These are phyloP conservation scores for Daldinia vernicosa DNA, from an alignment of 495 filamentous ascomycete species.

Conservation along the genomic window DNA sequence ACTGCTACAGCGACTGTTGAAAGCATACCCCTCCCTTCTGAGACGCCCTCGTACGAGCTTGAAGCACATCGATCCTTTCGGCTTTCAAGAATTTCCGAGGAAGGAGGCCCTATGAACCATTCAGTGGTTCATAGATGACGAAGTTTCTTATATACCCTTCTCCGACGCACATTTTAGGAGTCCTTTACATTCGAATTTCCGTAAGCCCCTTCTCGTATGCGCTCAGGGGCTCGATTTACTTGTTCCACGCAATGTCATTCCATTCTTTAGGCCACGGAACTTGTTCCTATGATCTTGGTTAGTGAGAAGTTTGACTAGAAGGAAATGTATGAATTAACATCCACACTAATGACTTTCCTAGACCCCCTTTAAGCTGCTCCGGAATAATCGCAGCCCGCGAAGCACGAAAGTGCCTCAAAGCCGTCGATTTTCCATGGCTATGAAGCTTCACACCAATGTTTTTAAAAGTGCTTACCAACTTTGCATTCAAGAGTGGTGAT, in stretches of 20 bases:
- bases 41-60: conserved; percentile 22
- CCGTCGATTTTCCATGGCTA: not conserved
- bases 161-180: too few relatives aligned
- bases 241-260: not conserved
- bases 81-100: conserved; percentile 34
- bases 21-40: conserved; percentile 8
- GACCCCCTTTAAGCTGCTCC: not conserved
- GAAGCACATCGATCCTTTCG: conserved; percentile 22
- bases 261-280: not conserved
- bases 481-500: not conserved
- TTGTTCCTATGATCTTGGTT: not conserved
- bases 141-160: not conserved
- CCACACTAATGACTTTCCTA: not conserved
- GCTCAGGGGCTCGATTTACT: not conserved
- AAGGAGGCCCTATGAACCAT: conserved; percentile 16
- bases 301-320: not conserved
- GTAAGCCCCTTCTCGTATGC: not conserved
- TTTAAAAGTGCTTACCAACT: not conserved
- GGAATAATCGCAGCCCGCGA: not conserved
- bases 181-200: not conserved
- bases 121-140: conserved; percentile 3
- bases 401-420: not conserved
- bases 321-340: not conserved
- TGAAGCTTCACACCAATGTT: not conserved
- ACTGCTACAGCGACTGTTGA: not conserved